Conservation (phyloP, 2,329 filamentous ascomycete genomes). For the Xylariales sp. region DNA sequence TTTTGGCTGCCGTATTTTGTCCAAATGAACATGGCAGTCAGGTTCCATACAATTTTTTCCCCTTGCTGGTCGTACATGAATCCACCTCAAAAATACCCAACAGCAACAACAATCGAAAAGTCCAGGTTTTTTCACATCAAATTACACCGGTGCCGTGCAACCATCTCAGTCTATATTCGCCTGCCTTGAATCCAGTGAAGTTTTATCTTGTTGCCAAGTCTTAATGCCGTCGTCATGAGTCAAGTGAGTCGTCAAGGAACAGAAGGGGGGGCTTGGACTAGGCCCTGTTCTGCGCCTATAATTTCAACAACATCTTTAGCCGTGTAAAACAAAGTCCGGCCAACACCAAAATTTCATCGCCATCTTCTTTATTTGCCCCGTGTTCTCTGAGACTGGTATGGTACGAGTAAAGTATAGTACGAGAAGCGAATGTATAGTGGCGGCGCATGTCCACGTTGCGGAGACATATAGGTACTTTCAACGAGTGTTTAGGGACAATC, state of each 20-base stretch:
- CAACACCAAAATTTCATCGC: constrained; percentile 46
- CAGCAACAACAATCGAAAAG: constrained; percentile 31
- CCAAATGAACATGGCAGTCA: constrained; percentile 35
- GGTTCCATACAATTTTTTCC: constrained; percentile 35
- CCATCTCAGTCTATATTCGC: constrained; percentile 49
- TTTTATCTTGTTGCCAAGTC: constrained; percentile 50
- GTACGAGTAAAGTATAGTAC: constrained; percentile 48
- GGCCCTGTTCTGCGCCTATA: constrained; percentile 42
- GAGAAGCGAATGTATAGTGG: constrained; percentile 45
- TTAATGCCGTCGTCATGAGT: constrained; percentile 50
- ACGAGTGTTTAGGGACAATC: constrained; percentile 76
- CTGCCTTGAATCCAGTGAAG: constrained; percentile 45
- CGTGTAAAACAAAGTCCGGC: constrained; percentile 43
- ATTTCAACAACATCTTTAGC: constrained; percentile 41
- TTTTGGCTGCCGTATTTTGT: constrained; percentile 21
- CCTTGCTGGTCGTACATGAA: constrained; percentile 38
- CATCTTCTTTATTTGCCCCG: constrained; percentile 45
- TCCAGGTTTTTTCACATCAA: constrained; percentile 42
- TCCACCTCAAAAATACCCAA: constrained; percentile 34
- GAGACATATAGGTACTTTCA: constrained; percentile 45
- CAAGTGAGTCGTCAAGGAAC: constrained; percentile 46
- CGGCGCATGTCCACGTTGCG: constrained; percentile 15
- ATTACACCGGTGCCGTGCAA: constrained; percentile 50
- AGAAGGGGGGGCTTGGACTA: constrained; percentile 36
- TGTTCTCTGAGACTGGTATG: constrained; percentile 37